Conservation (phyloP, 2,329 filamentous ascomycete genomes). For the Fusarium burgessii region DNA sequence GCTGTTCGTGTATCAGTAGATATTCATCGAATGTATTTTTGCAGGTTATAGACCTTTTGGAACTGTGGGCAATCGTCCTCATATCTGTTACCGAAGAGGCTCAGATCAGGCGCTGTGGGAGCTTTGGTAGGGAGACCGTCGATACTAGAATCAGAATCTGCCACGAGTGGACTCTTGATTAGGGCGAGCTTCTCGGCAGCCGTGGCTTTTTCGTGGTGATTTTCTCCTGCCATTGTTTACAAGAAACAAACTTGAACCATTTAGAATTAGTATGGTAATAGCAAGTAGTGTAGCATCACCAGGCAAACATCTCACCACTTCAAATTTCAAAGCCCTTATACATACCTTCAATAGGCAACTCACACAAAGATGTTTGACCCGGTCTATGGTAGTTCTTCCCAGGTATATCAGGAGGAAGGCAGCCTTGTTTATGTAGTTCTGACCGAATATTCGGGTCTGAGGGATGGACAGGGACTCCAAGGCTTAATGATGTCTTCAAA, state of each 20-base stretch:
- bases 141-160: slow-evolving; percentile 28
- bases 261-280: background rate
- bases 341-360: background rate
- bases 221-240: slow-evolving; percentile 33
- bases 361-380: background rate
- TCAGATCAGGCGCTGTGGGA: slow-evolving; percentile 29
- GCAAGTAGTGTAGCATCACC: background rate
- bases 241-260: background rate
- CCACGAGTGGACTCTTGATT: slow-evolving; percentile 49
- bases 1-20: slow-evolving; percentile 33
- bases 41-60: slow-evolving; percentile 37
- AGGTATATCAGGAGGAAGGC: background rate
- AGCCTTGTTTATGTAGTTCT: background rate
- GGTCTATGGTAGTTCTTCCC: background rate
- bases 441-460: background rate
- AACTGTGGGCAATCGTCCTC: slow-evolving; percentile 43
- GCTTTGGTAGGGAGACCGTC: slow-evolving; percentile 4
- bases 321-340: background rate
- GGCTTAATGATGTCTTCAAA: background rate
- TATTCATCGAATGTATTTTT: background rate
- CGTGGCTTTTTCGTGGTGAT: slow-evolving; percentile 2
- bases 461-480: background rate
- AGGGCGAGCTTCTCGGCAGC: slow-evolving; percentile 47
- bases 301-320: background rate
- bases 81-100: slow-evolving; percentile 44